phyloP scores from a whole-genome alignment of 257 asterid genomes.

The Thymus quinquecostatus region DNA sequence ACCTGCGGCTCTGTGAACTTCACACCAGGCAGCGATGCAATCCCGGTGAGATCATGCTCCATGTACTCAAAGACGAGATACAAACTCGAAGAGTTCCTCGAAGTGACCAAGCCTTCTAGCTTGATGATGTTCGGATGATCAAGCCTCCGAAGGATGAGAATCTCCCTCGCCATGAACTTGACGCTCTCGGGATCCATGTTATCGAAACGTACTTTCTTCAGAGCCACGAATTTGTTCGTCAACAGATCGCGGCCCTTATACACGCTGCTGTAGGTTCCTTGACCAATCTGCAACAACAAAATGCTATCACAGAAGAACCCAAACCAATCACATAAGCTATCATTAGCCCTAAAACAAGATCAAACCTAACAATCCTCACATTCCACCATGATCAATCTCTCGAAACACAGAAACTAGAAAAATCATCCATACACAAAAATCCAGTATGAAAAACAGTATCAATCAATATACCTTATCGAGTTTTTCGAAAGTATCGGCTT shows the following conservation, averaged over 20 bases:
- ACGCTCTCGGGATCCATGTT: constrained; percentile 90
- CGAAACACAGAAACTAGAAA: background rate
- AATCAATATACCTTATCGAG: constrained; percentile 77
- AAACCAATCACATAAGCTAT: constrained; percentile 34
- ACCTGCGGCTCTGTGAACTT: constrained; percentile 92
- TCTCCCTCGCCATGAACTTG: constrained; percentile 97
- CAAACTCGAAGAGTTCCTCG: constrained; percentile 71
- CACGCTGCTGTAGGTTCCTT: constrained; percentile 95
- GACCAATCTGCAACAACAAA: constrained; percentile 83
- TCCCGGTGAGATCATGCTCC: constrained; percentile 96
- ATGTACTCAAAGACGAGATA: constrained; percentile 89
- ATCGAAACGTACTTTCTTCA: constrained; percentile 88
- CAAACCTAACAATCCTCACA: constrained; percentile 6
- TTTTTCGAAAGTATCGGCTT: constrained; percentile 82
- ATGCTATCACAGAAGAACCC: constrained; percentile 49
- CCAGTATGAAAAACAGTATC: constrained; percentile 1
- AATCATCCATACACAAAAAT: constrained; percentile 1
- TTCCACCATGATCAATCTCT: background rate
- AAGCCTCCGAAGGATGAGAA: constrained; percentile 75
- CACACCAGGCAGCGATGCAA: constrained; percentile 77
- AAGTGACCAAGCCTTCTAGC: constrained; percentile 82
- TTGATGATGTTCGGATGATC: constrained; percentile 89
- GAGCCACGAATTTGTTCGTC: constrained; percentile 65
- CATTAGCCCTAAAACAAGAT: constrained; percentile 25
- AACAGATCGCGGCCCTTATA: constrained; percentile 80